Evolutionary conservation across 768 basidiomycete genomes (phyloP).

Genomic region (Leccinum truebloodii): DNA sequence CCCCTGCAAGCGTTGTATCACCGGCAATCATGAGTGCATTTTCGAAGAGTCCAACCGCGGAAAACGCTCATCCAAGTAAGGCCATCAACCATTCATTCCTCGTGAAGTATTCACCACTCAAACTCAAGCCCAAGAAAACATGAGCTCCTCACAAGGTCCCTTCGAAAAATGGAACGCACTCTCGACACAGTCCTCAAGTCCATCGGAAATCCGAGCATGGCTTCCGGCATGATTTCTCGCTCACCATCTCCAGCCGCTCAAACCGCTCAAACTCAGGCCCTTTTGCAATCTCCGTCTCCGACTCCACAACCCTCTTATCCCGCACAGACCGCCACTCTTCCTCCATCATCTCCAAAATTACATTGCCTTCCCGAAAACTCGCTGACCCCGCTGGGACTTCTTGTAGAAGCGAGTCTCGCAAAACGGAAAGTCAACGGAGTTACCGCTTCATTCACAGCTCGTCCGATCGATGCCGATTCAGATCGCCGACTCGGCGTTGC

Average conservation of each 20-base stretch:
- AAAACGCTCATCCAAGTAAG: slow-evolving; percentile 82
- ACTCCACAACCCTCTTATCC: slow-evolving; percentile 43
- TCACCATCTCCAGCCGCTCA: slow-evolving; percentile 71
- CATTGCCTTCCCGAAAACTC: slow-evolving; percentile 92
- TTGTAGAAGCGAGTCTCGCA: slow-evolving; percentile 87
- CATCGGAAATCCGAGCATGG: slow-evolving; percentile 80
- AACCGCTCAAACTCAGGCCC: slow-evolving; percentile 51
- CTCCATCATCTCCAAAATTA: slow-evolving; percentile 73
- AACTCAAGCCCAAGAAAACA: slow-evolving; percentile 64
- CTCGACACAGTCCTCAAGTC: slow-evolving; percentile 90
- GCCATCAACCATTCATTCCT: slow-evolving; percentile 10
- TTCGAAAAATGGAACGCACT: slow-evolving; percentile 90
- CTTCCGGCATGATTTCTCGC: slow-evolving; percentile 78
- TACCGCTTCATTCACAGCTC: slow-evolving; percentile 42
- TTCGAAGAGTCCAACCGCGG: slow-evolving; percentile 98
- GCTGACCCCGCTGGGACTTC: slow-evolving; percentile 87
- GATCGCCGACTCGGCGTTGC: slow-evolving; percentile 72
- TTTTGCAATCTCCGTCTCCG: slow-evolving; percentile 53
- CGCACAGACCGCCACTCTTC: slow-evolving; percentile 18
- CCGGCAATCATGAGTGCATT: slow-evolving; percentile 86
- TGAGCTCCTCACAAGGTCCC: slow-evolving; percentile 74
- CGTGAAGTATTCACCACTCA: slow-evolving; percentile 31
- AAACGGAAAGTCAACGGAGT: slow-evolving; percentile 63
- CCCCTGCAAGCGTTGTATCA: slow-evolving; percentile 83
- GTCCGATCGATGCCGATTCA: slow-evolving; percentile 38